Evolutionary conservation across 2,329 filamentous ascomycete genomes (phyloP).

Genomic region (Verticillium zaregamsianum): DNA sequence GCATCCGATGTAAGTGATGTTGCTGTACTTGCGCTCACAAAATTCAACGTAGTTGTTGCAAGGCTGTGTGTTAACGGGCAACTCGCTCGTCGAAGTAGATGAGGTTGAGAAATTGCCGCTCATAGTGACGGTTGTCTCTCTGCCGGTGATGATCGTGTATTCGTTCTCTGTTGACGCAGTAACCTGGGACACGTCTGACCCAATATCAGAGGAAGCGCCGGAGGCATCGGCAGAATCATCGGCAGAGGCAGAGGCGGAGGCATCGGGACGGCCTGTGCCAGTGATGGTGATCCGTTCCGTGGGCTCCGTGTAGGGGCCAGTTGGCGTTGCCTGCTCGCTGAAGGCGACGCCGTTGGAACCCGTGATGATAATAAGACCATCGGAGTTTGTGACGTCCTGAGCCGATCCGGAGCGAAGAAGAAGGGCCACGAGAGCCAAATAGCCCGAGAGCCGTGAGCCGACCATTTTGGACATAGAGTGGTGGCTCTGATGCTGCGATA

Average conservation of each 20-base stretch:
- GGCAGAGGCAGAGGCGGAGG: background rate
- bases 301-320: conserved; percentile 40
- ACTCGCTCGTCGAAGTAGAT: conserved; percentile 33
- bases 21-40: conserved; percentile 72
- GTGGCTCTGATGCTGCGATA: no score
- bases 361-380: conserved; percentile 1
- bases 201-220: conserved; percentile 8
- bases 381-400: background rate
- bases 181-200: conserved; percentile 26
- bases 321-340: conserved; percentile 33
- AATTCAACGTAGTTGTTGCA: conserved; percentile 80
- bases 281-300: conserved; percentile 38
- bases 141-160: conserved; percentile 41
- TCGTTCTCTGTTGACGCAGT: conserved; percentile 21
- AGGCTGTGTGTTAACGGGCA: conserved; percentile 66
- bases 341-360: conserved; percentile 9
- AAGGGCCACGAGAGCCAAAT: background rate
- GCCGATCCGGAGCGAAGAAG: background rate
- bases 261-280: conserved; percentile 14
- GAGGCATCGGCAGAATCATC: background rate
- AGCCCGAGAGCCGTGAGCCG: background rate
- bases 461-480: background rate
- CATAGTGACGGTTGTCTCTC: conserved; percentile 36
- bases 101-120: conserved; percentile 34
- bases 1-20: conserved; percentile 72